Evolutionary conservation across 106 monocot species (phyloP), one percentile per base, ranked within the genome.

Genomic region (Acorus calamus): DNA sequence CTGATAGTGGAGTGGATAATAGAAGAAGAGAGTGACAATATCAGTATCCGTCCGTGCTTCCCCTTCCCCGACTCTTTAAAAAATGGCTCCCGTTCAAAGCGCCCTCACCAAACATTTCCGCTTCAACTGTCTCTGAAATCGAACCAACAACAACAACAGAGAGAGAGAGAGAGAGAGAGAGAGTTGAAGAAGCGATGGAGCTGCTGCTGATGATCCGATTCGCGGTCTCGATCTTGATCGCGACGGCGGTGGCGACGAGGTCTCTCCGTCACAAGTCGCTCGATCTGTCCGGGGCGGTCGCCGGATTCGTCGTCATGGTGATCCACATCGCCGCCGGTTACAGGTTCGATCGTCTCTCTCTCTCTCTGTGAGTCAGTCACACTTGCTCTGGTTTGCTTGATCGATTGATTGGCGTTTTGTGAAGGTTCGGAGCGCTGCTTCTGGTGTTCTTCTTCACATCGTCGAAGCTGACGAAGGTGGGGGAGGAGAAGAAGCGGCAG

Each of bases 361-460:
- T 28, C 6, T 73, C 53, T 3, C 59, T 53, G 1, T 51, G n/a
- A n/a, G 14, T 53, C 2, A 0, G 47, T 61, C 56, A 12, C 9
- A 46, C 52, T 45, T 11, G 4, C 46, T 28, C 49, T 74, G 52
- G 4, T 4, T 50, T 78, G 9, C 57, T 44, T 51, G 4, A 13
- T 42, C 53, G 28, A 28, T 28, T 1, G 28, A 28, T 55, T 53
- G 6, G 51, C 44, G 44, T 51, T 56, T 55, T 44, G 47, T 67
- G 62, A 71, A 84, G 84, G 69, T 84, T 76, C 54, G 84, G 72
- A 41, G 69, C 66, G 51, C 68, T 84, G 44, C 72, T 84, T 2
- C 66, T 84, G 46, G 84, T 84, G 46, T 84, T 84, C 64, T 84
- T 80, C 73, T 73, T 73, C 55, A 70, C 84, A 6, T 80, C 84